Conservation (phyloP, 768 basidiomycete genomes). For the Hemileccinum rubropunctum region DNA sequence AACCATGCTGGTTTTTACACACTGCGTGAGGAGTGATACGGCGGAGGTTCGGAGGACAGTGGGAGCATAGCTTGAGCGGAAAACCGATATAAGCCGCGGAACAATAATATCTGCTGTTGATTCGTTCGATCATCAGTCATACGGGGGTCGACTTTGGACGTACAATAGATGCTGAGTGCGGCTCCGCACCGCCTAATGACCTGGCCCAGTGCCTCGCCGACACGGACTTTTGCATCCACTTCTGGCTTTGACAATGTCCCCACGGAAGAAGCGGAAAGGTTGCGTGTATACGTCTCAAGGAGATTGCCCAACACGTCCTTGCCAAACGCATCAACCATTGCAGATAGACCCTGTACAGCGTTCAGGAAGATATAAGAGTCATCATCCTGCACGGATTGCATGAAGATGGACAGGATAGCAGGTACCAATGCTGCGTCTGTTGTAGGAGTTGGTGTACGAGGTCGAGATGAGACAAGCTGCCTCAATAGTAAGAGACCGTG, state of each 20-base stretch:
- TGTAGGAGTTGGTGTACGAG: constrained; percentile 10
- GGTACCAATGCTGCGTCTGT: constrained; percentile 68
- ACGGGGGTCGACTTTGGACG: constrained; percentile 11
- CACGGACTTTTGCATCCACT: constrained; percentile 67
- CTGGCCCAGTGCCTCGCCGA: constrained; percentile 83
- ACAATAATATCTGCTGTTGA: constrained; percentile 64
- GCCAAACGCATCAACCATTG: constrained; percentile 69
- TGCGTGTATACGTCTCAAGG: constrained; percentile 63
- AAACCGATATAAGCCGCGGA: constrained; percentile 63
- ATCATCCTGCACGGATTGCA: constrained; percentile 82
- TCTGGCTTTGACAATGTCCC: constrained; percentile 52
- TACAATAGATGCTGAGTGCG: constrained; percentile 68
- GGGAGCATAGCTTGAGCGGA: constrained; percentile 61
- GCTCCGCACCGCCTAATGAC: constrained; percentile 74
- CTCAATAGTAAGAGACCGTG: constrained; percentile 85
- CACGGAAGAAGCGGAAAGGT: constrained; percentile 38
- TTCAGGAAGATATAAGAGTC: constrained; percentile 96
- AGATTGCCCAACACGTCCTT: constrained; percentile 67
- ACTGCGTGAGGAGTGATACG: constrained; percentile 69
- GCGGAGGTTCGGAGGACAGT: constrained; percentile 70
- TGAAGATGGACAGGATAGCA: constrained; percentile 82
- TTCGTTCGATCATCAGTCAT: constrained; percentile 2
- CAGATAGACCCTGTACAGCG: constrained; percentile 86
- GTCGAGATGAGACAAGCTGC: constrained; percentile 56
- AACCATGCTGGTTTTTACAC: constrained; percentile 59